phyloP scores from a whole-genome alignment of 495 filamentous ascomycete genomes.

The Pyrenopolyporus hunteri region DNA sequence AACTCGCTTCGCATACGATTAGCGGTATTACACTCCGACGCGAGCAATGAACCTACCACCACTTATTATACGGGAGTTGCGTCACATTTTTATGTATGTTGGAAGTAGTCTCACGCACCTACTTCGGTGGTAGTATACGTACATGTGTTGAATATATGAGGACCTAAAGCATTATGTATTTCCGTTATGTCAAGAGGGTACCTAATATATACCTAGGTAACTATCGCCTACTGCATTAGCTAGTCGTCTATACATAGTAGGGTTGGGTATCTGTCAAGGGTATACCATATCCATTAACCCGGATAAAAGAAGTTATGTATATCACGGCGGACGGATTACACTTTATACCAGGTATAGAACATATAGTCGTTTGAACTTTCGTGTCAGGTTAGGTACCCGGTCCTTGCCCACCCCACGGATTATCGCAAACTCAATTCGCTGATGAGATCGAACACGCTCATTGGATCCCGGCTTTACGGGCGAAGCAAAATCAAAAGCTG shows the following conservation, averaged over 20 bases:
- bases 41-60: not conserved
- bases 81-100: slow-evolving; percentile 7
- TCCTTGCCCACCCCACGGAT: not conserved
- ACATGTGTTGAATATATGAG: no score
- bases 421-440: slow-evolving; percentile 19
- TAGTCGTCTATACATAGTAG: not conserved
- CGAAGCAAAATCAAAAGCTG: not conserved
- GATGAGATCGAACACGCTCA: slow-evolving; percentile 10
- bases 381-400: not conserved
- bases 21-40: slow-evolving; percentile 1
- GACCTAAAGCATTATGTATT: no score
- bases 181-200: not conserved
- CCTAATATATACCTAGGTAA: no score
- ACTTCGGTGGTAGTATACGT: not conserved
- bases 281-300: not conserved
- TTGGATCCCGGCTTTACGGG: slow-evolving; percentile 26
- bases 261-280: not conserved
- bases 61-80: not conserved
- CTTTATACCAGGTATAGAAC: not conserved
- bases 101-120: slow-evolving; percentile 14
- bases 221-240: not conserved
- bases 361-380: not conserved
- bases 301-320: not conserved
- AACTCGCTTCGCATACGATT: not conserved
- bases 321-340: not conserved